Base-by-base conservation (phyloP, 2,329 filamentous ascomycete genomes). In the Fusarium tanahbumbuense region DNA sequence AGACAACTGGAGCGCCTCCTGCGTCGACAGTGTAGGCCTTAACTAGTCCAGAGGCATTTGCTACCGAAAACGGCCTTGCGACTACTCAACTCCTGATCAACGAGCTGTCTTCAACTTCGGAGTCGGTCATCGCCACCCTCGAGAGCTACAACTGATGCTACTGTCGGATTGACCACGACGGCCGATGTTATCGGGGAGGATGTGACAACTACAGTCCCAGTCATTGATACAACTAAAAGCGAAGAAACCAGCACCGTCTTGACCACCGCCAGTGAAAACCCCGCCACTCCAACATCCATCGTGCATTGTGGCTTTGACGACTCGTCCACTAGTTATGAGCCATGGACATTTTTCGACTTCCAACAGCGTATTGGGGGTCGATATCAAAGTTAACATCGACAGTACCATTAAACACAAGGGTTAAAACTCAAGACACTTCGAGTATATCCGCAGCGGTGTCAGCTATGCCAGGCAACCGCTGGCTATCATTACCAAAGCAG, bases 141-240 rank as follows among this genome's bases (percentile, higher is more conserved):
- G 16, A 18, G 2, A 34, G 32, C 16, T 9, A 34, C 32, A 34
- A 6, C 8, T 2, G 0, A 2, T 18, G 8, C 16, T 37, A 18
- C 16, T 18, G 2, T 5, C 2, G 9, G 0, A 10, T 11, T 37
- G 3, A 18, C 9, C 9, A 18, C 9, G 16, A 18, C 16, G 16
- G 6, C 16, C 16, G 16, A 18, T 2, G 32, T 37, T 37, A 6
- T 3, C 5, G 5, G 9, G 16, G 32, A 18, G 32, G 32, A 18
- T 37, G 5, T 1, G 6, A 18, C 9, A 11, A 37, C 16, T 11
- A 18, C 32, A 18, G 32, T 11, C 9, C 4, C 32, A 37, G 32
- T 5, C 9, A 37, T 18, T 37, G 32, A 37, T 3, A 37, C 16
- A 18, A 34, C 32, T n/a, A n/a, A n/a, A n/a, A n/a, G 32, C 5